These are phyloP conservation scores for Ascocoryne sarcoides DNA, from an alignment of 2,329 filamentous ascomycete genomes.

Conservation along the genomic window DNA sequence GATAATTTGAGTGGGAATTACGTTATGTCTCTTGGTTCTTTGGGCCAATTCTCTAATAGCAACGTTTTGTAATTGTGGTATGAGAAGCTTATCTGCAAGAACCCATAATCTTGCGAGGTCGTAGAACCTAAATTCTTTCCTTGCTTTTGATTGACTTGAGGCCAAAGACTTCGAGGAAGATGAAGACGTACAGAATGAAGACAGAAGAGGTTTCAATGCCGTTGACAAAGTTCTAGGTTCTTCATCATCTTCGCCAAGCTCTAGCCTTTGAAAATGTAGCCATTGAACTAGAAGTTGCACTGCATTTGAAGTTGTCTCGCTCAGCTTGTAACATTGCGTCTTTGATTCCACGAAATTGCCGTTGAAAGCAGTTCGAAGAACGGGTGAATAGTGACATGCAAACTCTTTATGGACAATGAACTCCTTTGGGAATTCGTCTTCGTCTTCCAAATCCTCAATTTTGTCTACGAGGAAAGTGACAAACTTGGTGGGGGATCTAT, in stretches of 20 bases:
- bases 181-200: no score
- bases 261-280: constrained; percentile 9
- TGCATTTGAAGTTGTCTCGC: constrained; percentile 1
- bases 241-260: background rate
- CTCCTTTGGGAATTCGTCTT: background rate
- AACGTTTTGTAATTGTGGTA: constrained; percentile 9
- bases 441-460: background rate
- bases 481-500: background rate
- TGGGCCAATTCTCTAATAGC: constrained; percentile 1
- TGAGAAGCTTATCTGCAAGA: constrained; percentile 7
- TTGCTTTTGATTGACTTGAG: no score
- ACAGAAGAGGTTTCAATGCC: no score
- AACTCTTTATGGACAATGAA: constrained; percentile 4
- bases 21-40: background rate
- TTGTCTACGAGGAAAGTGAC: background rate
- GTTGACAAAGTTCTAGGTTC: no score
- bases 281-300: constrained; percentile 8
- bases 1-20: background rate
- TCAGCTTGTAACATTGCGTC: constrained; percentile 8
- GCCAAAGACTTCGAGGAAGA: background rate
- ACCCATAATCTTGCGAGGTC: constrained; percentile 6
- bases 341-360: constrained; percentile 9
- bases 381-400: constrained; percentile 2
- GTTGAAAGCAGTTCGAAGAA: constrained; percentile 4
- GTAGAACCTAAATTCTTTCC: no score